Conservation (phyloP, 2,329 filamentous ascomycete species). For the Alternaria sp. region DNA sequence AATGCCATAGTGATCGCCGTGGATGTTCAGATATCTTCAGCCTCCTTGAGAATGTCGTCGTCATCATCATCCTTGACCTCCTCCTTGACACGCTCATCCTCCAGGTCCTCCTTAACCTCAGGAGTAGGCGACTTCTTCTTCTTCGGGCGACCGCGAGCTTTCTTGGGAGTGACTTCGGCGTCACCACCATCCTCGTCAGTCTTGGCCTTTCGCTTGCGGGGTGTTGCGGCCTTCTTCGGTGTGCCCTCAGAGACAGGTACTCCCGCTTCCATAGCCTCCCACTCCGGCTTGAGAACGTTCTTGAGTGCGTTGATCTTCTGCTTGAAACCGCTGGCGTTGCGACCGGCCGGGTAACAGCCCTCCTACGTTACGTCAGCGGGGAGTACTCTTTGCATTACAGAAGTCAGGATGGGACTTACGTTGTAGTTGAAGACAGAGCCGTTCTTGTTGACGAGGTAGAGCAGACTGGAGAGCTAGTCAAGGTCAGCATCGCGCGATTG, state of each 20-base stretch:
- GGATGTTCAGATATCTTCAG: neutral
- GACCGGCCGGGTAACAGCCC: slow-evolving; percentile 22
- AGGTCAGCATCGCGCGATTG: slow-evolving; percentile 4
- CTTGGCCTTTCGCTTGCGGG: slow-evolving; percentile 30
- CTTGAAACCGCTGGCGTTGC: slow-evolving; percentile 25
- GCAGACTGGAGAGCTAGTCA: slow-evolving; percentile 20
- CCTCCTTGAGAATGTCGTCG: neutral
- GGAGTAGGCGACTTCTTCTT: slow-evolving; percentile 4
- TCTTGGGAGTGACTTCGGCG: slow-evolving; percentile 6
- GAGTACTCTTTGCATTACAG: neutral
- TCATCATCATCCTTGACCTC: slow-evolving; percentile 1
- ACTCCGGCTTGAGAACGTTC: slow-evolving; percentile 16
- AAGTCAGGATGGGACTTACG: slow-evolving; percentile 1
- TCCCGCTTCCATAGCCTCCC: slow-evolving; percentile 20
- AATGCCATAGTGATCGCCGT: neutral
- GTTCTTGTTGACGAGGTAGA: slow-evolving; percentile 8
- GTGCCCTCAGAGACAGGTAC: neutral
- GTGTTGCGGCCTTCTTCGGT: slow-evolving; percentile 8
- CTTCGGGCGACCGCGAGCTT: neutral
- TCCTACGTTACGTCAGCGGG: slow-evolving; percentile 14
- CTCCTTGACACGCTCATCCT: neutral
- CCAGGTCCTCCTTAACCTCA: neutral
- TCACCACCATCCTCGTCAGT: slow-evolving; percentile 2
- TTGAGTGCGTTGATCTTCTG: slow-evolving; percentile 28
- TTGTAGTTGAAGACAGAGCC: slow-evolving; percentile 20